A percentile compares a stretch with the other conserved stretches of the same genome.
phyloP scores from a whole-genome alignment of 2,329 filamentous ascomycete species.

The Talaromyces sp. region DNA sequence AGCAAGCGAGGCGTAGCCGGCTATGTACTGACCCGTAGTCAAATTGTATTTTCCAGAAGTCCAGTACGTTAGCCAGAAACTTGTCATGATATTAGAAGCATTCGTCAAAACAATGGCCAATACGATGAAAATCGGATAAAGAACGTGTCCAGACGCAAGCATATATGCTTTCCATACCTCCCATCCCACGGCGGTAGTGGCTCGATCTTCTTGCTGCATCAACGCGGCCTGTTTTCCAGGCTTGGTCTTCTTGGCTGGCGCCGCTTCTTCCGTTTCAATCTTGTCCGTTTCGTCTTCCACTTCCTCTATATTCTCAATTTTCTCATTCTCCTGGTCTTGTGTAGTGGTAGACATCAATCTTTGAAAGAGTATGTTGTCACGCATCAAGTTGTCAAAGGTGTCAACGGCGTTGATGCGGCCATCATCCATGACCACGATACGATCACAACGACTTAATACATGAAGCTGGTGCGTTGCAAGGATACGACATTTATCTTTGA shows the following conservation, averaged over 20 bases:
- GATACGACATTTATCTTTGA: slow-evolving; percentile 85
- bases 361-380: slow-evolving; percentile 70
- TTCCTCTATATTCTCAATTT: slow-evolving; percentile 46
- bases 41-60: slow-evolving; percentile 71
- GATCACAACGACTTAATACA: slow-evolving; percentile 83
- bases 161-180: slow-evolving; percentile 75
- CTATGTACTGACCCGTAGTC: slow-evolving; percentile 65
- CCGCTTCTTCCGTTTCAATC: slow-evolving; percentile 40
- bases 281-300: slow-evolving; percentile 38
- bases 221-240: slow-evolving; percentile 36
- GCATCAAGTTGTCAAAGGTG: slow-evolving; percentile 85
- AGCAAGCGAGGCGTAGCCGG: slow-evolving; percentile 67
- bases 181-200: slow-evolving; percentile 74
- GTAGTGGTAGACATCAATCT: slow-evolving; percentile 77
- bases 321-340: slow-evolving; percentile 53
- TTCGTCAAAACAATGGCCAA: slow-evolving; percentile 68
- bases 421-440: slow-evolving; percentile 88
- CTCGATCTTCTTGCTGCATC: slow-evolving; percentile 54
- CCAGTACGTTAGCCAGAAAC: slow-evolving; percentile 93
- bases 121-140: slow-evolving; percentile 59
- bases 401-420: slow-evolving; percentile 81
- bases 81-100: slow-evolving; percentile 80
- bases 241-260: slow-evolving; percentile 36
- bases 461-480: slow-evolving; percentile 94
- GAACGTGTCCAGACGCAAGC: slow-evolving; percentile 64